Conservation (phyloP, 2,329 filamentous ascomycete species). For the Aspergillus amoenus region DNA sequence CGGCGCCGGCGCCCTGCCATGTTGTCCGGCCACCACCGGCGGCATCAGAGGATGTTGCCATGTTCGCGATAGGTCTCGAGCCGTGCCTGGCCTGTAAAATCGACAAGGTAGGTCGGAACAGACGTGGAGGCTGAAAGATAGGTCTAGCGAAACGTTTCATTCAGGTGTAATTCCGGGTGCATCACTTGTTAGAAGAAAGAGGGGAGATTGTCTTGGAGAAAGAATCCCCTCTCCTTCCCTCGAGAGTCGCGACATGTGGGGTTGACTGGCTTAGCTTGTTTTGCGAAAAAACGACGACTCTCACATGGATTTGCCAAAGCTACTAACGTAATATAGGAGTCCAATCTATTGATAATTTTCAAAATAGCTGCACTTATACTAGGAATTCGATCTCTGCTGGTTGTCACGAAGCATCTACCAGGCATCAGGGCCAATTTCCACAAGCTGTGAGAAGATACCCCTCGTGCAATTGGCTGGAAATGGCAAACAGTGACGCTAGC, state of each 20-base stretch:
- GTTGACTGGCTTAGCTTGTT: not conserved
- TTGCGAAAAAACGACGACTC: not conserved
- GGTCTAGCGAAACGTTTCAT: conserved; percentile 16
- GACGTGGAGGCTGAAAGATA: conserved; percentile 12
- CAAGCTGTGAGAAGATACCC: not conserved
- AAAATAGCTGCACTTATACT: not conserved
- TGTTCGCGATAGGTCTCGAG: conserved; percentile 22
- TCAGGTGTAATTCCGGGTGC: not conserved
- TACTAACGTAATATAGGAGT: no score
- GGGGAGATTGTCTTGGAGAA: not conserved
- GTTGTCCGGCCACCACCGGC: conserved; percentile 25
- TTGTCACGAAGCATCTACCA: not conserved
- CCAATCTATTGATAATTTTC: not conserved
- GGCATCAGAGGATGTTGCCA: conserved; percentile 18
- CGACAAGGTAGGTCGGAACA: conserved; percentile 5
- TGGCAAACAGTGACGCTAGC: not conserved
- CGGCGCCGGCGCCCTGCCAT: conserved; percentile 50
- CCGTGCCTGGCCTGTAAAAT: conserved; percentile 6
- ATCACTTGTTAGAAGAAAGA: not conserved
- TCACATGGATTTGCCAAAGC: not conserved
- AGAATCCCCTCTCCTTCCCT: not conserved
- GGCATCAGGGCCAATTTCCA: not conserved
- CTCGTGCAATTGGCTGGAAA: not conserved
- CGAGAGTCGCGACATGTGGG: not conserved
- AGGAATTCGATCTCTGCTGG: not conserved